A percentile compares a stretch with the other conserved stretches of the same genome.
Evolutionary conservation across 2,329 filamentous ascomycete species (phyloP).

Genomic region (Helminthosporium solani): DNA sequence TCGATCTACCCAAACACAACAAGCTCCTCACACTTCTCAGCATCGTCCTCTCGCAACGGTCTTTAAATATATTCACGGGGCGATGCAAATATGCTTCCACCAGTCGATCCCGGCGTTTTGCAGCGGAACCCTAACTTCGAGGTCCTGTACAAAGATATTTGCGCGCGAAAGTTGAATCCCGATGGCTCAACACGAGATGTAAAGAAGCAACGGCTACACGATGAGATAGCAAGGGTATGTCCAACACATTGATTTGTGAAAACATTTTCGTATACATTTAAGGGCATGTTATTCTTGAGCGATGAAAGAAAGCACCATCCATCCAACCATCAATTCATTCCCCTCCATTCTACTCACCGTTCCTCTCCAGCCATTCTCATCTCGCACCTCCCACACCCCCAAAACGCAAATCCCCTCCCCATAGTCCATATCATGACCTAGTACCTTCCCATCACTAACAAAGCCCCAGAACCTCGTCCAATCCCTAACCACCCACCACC

Average conservation of each 20-base stretch:
- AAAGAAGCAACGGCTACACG: constrained; percentile 45
- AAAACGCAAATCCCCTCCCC: no score
- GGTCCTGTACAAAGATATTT: constrained; percentile 48
- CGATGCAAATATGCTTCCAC: constrained; percentile 42
- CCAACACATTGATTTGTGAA: no score
- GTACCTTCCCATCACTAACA: background rate
- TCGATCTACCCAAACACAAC: background rate
- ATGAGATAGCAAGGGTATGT: constrained; percentile 43
- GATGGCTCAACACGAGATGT: constrained; percentile 48
- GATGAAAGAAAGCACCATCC: no score
- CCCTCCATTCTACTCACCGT: background rate
- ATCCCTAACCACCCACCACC: constrained; percentile 6
- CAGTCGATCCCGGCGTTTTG: constrained; percentile 40
- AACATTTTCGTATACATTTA: no score
- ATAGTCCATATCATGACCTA: background rate
- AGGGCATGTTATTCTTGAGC: no score
- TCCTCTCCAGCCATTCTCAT: background rate
- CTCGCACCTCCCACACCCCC: background rate
- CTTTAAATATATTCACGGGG: background rate
- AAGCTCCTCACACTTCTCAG: background rate
- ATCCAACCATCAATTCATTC: no score
- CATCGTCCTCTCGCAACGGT: background rate
- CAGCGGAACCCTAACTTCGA: constrained; percentile 48
- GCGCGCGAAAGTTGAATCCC: constrained; percentile 44
- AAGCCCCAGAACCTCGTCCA: background rate